phyloP scores from a whole-genome alignment of 2,329 filamentous ascomycete species.

The Alternaria sp. region DNA sequence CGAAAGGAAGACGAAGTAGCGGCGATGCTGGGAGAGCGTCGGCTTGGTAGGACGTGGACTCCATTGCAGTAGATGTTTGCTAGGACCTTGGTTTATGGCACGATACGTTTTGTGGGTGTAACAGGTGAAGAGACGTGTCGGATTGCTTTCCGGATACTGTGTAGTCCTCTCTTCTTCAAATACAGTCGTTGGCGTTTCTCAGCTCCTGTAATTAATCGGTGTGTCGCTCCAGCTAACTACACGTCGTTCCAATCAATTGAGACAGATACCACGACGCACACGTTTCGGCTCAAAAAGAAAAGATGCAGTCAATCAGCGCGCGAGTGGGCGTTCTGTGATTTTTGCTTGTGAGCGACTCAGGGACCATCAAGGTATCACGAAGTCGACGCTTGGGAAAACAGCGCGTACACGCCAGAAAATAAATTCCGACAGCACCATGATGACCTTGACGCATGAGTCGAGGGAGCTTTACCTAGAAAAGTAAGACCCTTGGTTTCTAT shows the following conservation, averaged over 20 bases:
- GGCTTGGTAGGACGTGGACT: background rate
- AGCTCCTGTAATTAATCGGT: background rate
- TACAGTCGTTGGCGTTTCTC: background rate
- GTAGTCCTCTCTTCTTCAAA: background rate
- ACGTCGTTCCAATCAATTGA: conserved; percentile 6
- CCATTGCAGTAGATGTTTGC: conserved; percentile 15
- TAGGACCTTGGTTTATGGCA: background rate
- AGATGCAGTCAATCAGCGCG: background rate
- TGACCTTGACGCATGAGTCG: conserved; percentile 28
- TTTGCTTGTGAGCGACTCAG: conserved; percentile 3
- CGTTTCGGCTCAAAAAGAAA: background rate
- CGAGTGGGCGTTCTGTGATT: no score
- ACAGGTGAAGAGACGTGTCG: background rate
- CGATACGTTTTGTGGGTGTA: background rate
- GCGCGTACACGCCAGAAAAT: conserved; percentile 17
- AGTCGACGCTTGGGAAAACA: conserved; percentile 21
- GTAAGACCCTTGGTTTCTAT: conserved; percentile 7
- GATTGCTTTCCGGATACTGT: background rate
- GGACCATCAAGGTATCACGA: conserved; percentile 27
- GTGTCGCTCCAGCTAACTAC: background rate
- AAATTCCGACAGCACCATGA: conserved; percentile 28
- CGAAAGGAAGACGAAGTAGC: conserved; percentile 56
- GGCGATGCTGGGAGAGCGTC: conserved; percentile 33
- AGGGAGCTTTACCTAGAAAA: conserved; percentile 17
- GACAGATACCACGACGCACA: background rate